Conservation (phyloP, 441 rosid species). For the Oxalis stricta region DNA sequence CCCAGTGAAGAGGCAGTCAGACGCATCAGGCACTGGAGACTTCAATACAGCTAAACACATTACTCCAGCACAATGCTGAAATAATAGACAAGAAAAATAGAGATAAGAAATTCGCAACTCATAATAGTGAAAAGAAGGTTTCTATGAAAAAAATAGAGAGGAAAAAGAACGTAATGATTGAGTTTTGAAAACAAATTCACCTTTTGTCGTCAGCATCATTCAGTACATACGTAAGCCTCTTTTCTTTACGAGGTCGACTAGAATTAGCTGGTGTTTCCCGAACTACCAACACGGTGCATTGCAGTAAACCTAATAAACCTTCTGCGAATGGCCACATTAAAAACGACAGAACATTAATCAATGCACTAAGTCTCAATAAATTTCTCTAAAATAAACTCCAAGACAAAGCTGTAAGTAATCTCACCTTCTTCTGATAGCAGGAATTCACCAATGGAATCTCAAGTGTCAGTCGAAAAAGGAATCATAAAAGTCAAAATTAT, state of each 20-base stretch:
- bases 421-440: no score
- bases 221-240: constrained; percentile 84
- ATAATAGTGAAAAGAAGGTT: neutral
- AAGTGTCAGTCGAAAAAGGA: no score
- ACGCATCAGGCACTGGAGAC: constrained; percentile 37
- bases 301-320: constrained; percentile 30
- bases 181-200: constrained; percentile 25
- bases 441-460: no score
- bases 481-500: no score
- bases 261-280: constrained; percentile 83
- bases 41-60: constrained; percentile 73
- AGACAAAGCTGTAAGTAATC: no score
- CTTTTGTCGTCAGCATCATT: constrained; percentile 69
- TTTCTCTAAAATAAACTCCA: no score
- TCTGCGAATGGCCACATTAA: no score
- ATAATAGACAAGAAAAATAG: constrained; percentile 8
- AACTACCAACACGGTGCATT: constrained; percentile 99
- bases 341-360: no score
- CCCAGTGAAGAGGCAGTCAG: constrained; percentile 73
- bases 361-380: no score
- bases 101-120: constrained; percentile 2
- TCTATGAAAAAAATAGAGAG: neutral
- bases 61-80: constrained; percentile 96
- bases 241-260: constrained; percentile 93
- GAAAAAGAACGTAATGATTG: no score